Percentiles rank a stretch among this genome's conserved stretches.
Conservation (phyloP, 148 eudicot species). For the Spergularia bocconei region DNA sequence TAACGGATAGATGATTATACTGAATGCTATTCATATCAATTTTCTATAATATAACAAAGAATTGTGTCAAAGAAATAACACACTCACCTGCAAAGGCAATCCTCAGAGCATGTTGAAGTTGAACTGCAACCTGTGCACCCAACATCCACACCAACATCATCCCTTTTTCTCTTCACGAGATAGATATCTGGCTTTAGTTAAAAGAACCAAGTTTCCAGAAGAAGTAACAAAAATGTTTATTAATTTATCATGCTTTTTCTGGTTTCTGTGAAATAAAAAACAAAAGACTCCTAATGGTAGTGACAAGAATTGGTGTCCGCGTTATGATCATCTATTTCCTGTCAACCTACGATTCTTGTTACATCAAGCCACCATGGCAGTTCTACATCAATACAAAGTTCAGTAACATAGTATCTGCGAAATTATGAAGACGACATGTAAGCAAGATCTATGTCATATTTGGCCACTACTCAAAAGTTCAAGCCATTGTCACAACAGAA, state of each 20-base stretch:
- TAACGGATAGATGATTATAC: no score
- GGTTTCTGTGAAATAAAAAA: not conserved
- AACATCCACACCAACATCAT: conserved; percentile 38
- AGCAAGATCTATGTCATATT: not conserved
- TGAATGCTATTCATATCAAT: not conserved
- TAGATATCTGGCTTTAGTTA: conserved; percentile 60
- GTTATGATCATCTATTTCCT: not conserved
- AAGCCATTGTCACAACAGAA: not conserved
- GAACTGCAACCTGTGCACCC: conserved; percentile 81
- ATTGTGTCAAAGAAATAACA: conserved; percentile 5
- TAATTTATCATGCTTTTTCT: not conserved
- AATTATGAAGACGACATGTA: not conserved
- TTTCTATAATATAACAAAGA: not conserved
- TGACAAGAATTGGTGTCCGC: not conserved
- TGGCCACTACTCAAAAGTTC: not conserved
- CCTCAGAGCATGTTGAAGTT: conserved; percentile 50
- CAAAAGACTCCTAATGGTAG: not conserved
- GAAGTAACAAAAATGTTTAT: not conserved
- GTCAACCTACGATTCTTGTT: not conserved
- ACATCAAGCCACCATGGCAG: not conserved
- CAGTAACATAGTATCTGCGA: not conserved
- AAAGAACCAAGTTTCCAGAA: conserved; percentile 19
- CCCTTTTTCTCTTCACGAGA: conserved; percentile 77
- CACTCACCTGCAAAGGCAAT: conserved; percentile 83
- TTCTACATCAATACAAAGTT: not conserved